Evolutionary conservation across 495 filamentous ascomycete species (phyloP).

Genomic region (Venustampulla echinocandica): DNA sequence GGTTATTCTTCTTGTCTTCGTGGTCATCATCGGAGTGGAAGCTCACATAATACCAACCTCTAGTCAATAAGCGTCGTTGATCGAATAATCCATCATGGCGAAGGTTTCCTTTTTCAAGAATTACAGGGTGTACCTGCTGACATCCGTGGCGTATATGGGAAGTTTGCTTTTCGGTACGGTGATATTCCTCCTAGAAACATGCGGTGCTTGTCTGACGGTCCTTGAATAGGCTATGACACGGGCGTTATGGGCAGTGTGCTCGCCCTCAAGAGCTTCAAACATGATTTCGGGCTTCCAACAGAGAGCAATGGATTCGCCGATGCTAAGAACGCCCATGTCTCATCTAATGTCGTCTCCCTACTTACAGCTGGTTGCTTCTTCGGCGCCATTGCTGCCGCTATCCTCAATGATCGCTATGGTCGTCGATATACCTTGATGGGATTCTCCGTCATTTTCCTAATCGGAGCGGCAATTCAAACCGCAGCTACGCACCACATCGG

Average conservation of each 20-base stretch:
- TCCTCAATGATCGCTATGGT: constrained; percentile 29
- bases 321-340: constrained; percentile 33
- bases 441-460: constrained; percentile 29
- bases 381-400: constrained; percentile 17
- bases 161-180: constrained; percentile 42
- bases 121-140: constrained; percentile 44
- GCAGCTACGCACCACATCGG: constrained; percentile 28
- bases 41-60: too few species aligned
- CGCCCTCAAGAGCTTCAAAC: constrained; percentile 45
- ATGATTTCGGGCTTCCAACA: constrained; percentile 35
- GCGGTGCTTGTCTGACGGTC: background rate
- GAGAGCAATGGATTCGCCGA: constrained; percentile 21
- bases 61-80: too few species aligned
- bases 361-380: constrained; percentile 38
- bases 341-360: constrained; percentile 52
- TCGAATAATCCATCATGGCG: constrained; percentile 1
- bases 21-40: too few species aligned
- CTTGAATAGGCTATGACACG: constrained; percentile 42
- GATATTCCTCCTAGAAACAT: background rate
- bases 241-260: constrained; percentile 52
- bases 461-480: constrained; percentile 32
- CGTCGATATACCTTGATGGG: constrained; percentile 30
- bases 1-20: too few species aligned
- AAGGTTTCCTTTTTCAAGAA: constrained; percentile 23
- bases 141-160: constrained; percentile 42